phyloP scores from a whole-genome alignment of 768 basidiomycete genomes.

The Naganishia vaughanmartiniae region DNA sequence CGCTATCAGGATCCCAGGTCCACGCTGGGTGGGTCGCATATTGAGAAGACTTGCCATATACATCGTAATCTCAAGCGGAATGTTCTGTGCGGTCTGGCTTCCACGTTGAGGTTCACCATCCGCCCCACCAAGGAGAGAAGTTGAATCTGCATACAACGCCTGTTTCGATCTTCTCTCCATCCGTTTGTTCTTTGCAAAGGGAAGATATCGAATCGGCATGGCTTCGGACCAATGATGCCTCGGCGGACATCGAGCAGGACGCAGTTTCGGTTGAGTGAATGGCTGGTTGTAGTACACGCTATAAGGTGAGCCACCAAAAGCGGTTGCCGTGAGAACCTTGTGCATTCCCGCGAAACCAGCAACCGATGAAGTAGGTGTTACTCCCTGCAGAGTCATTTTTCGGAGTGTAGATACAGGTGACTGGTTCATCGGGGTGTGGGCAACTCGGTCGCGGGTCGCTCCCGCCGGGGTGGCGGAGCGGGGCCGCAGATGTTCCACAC shows the following conservation, averaged over 20 bases:
- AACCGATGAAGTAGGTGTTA: background rate
- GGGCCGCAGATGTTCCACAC: conserved; percentile 1
- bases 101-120: conserved; percentile 1
- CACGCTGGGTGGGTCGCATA: background rate
- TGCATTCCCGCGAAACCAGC: conserved; percentile 12
- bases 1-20: background rate
- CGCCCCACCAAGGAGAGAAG: background rate
- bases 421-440: background rate
- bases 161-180: conserved; percentile 29
- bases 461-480: background rate
- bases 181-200: conserved; percentile 32
- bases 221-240: conserved; percentile 13
- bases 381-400: background rate
- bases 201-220: conserved; percentile 30
- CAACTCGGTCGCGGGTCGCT: conserved; percentile 5
- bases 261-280: conserved; percentile 19
- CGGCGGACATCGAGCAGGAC: conserved; percentile 23
- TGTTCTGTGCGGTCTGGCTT: conserved; percentile 35
- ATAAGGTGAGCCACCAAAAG: background rate
- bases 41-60: conserved; percentile 38
- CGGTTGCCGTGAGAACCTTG: background rate
- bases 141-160: conserved; percentile 25
- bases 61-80: conserved; percentile 46
- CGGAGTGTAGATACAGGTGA: conserved; percentile 7
- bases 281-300: conserved; percentile 9